Base-by-base conservation (phyloP, 805 yeast genomes). In the Kuraishia molischiana region DNA sequence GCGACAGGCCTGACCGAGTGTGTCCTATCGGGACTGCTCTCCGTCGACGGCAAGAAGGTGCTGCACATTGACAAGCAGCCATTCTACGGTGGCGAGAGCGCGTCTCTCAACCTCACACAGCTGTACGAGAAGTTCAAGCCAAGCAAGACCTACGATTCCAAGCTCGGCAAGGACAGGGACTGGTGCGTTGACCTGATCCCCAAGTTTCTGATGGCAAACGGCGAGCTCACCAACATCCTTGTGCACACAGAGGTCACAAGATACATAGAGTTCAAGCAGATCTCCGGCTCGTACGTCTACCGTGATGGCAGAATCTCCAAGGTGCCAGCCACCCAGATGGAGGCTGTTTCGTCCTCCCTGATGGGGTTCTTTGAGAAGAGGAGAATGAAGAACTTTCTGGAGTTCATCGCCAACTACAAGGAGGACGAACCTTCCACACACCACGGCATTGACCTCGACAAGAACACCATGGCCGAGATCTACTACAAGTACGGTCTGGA, bases 121-220 rank as follows among this genome's bases (percentile, higher is more conserved):
- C 63, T 83, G 41, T 92, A 85, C 67, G 62, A 71, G 48, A 89
- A 89, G 64, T 89, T 87, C 71, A 85, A 87, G 56, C 95, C 96
- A 24, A 67, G 74, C 36, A 83, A 77, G 44, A 72, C 74, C 48
- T 80, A 85, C 30, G 82, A 79, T 43, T 69, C 67, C 17, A 71
- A 75, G 44, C 73, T 79, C 44, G 97, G 98, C 37, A 78, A 94
- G 53, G 95, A 86, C 54, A 75, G 97, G 46, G 97, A 92, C 59
- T 92, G 97, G 97, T 87, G 94, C 62, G 92, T 92, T 37, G 98
- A 92, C 58, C 71, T 92, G 62, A 86, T 92, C 53, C 98, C 98
- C 32, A 92, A 92, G 64, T 89, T 92, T 50, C 67, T 92, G 49
- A 92, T 92, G 98, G 89, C 97, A 39, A 85, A 87, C 55, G 98